phyloP scores from a whole-genome alignment of 306 rosid genomes.

The Lithocarpus polystachyus region DNA sequence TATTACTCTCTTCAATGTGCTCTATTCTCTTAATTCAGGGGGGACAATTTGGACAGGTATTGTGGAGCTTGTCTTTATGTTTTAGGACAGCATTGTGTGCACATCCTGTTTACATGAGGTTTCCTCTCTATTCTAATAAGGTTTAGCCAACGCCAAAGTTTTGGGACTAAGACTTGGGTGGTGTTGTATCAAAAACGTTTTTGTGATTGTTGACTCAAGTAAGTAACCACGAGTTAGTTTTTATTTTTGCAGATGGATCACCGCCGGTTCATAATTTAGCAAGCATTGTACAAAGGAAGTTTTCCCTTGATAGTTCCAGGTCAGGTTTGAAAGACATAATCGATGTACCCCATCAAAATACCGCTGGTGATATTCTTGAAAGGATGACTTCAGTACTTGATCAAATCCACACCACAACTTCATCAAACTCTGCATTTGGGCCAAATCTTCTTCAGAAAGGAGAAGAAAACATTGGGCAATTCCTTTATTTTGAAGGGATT shows the following conservation, averaged over 20 bases:
- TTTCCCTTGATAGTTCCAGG: conserved; percentile 60
- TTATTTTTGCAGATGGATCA: conserved; percentile 63
- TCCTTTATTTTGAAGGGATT: conserved; percentile 85
- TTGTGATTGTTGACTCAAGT: background rate
- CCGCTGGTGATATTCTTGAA: conserved; percentile 74
- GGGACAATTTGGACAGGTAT: conserved; percentile 97
- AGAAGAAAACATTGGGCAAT: conserved; percentile 93
- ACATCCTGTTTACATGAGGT: too few relatives aligned
- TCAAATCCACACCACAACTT: conserved; percentile 43
- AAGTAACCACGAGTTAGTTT: background rate
- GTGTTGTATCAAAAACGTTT: background rate
- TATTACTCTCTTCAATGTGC: conserved; percentile 85
- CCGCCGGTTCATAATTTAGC: conserved; percentile 54
- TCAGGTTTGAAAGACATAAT: conserved; percentile 33
- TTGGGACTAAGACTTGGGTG: too few relatives aligned
- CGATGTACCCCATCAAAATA: conserved; percentile 39
- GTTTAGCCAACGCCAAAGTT: too few relatives aligned
- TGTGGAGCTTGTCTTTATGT: background rate
- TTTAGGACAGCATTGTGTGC: too few relatives aligned
- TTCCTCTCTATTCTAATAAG: too few relatives aligned
- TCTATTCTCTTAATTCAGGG: conserved; percentile 85
- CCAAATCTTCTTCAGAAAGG: conserved; percentile 78
- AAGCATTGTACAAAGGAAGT: conserved; percentile 52
- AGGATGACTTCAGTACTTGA: conserved; percentile 64
- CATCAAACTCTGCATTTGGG: conserved; percentile 77